phyloP scores from a whole-genome alignment of 495 filamentous ascomycete genomes.

The Cercophora scortea region DNA sequence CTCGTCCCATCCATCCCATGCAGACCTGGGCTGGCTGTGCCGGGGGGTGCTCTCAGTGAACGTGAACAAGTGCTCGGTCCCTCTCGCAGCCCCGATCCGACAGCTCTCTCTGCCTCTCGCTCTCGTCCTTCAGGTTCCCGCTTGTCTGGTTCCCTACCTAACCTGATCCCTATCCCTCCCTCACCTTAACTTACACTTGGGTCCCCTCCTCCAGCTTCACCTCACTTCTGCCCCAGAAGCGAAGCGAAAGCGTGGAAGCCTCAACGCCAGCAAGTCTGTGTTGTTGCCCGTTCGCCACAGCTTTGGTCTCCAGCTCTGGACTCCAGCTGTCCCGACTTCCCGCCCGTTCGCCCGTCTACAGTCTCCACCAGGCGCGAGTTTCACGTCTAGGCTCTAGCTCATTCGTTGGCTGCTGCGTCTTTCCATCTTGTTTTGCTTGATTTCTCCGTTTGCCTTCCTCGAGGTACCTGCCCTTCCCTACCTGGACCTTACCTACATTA shows the following conservation, averaged over 20 bases:
- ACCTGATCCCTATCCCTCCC: conserved; percentile 6
- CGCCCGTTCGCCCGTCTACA: no score
- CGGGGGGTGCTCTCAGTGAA: no score
- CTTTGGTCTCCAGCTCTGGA: background rate
- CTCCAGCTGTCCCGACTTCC: background rate
- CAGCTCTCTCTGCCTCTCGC: no score
- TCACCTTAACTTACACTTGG: conserved; percentile 6
- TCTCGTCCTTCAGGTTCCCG: no score
- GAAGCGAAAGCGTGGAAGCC: conserved; percentile 5
- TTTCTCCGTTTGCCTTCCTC: background rate
- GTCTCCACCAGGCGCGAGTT: background rate
- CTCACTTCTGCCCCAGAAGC: conserved; percentile 1
- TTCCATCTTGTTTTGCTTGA: background rate
- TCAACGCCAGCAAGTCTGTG: conserved; percentile 14
- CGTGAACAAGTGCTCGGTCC: no score
- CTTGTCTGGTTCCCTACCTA: conserved; percentile 4
- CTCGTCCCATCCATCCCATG: no score
- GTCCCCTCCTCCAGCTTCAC: conserved; percentile 2
- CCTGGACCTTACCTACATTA: conserved; percentile 3
- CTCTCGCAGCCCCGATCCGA: no score
- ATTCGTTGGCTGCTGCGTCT: background rate
- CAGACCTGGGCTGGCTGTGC: no score
- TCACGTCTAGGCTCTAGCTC: background rate
- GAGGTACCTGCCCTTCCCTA: background rate
- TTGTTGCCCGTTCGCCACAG: conserved; percentile 1